These are phyloP conservation scores for Moricandia arvensis DNA, from an alignment of 345 rosid genomes.

Conservation along the genomic window DNA sequence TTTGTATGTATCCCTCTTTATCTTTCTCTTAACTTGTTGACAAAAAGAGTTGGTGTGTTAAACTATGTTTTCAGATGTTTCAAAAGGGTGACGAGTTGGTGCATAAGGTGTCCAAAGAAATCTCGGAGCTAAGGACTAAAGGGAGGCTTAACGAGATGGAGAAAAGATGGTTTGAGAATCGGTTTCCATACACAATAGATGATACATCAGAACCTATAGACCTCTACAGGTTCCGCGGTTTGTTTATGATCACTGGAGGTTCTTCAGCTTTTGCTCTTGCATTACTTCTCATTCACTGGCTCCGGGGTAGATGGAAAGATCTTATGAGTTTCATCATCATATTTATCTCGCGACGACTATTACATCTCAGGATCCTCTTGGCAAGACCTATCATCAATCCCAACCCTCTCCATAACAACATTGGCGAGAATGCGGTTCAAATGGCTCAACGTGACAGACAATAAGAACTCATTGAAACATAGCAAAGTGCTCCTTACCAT, in stretches of 20 bases:
- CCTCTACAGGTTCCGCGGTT: slow-evolving; percentile 29
- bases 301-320: background rate
- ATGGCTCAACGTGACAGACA: slow-evolving; percentile 6
- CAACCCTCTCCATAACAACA: background rate
- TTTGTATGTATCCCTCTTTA: slow-evolving; percentile 35
- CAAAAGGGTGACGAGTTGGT: slow-evolving; percentile 17
- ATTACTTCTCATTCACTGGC: background rate
- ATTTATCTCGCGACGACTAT: background rate
- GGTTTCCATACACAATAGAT: background rate
- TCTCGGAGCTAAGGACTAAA: background rate
- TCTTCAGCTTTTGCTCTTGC: slow-evolving; percentile 16
- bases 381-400: slow-evolving; percentile 9
- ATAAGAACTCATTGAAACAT: background rate
- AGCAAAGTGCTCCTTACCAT: background rate
- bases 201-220: slow-evolving; percentile 24
- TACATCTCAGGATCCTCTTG: background rate
- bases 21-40: background rate
- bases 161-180: slow-evolving; percentile 19
- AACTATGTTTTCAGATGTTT: slow-evolving; percentile 31
- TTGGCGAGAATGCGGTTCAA: slow-evolving; percentile 2
- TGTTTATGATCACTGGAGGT: slow-evolving; percentile 31
- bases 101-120: slow-evolving; percentile 17
- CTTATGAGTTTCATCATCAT: background rate
- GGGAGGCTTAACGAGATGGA: slow-evolving; percentile 16
- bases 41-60: background rate